Base-by-base conservation (phyloP, 208 protist genomes). In the Leishmania arabica region DNA sequence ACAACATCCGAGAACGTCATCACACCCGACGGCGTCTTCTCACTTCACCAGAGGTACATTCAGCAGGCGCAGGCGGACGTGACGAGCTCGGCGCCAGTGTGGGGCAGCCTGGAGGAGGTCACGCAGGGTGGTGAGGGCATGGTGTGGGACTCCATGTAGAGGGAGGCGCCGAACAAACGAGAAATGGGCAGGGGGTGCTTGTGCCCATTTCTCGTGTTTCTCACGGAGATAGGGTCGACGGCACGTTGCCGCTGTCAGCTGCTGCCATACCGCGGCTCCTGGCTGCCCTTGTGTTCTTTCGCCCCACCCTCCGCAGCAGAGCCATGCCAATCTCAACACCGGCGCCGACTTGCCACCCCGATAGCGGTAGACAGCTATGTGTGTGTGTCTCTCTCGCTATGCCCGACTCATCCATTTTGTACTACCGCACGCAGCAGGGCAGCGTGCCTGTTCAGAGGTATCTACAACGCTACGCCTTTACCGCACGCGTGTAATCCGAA, bases 41-140 rank as follows among this genome's bases (percentile, higher is more conserved):
- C 73, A n/a, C 56, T 94, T 47, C 90, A 90, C 51, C 85, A 92
- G 51, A 77, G 75, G 65, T 94, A 92, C 68, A 77, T 94, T 42
- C 86, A 89, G 53, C 76, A 87, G 56, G 83, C 85, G 3, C 85
- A 88, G 51, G 75, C 24, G 5, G 75, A 87, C 27, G 15, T 40
- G 19, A 77, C 77, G 37, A 60, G 60, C 19, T 51, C 40, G 24
- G 2, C 42, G 45, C 62, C 56, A 31, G 51, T 45, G n/a, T 82
- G 72, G 72, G 37, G 24, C 3, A 78, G 49, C 13, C 27, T 31
- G 4, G 73, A 82, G 31, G 77, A 49, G 37, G 34, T 49, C 27
- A 3, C 65, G 0, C 15, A 58, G 4, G 13, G 66, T 5, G 73
- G 37, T 19, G 82, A 82, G 7, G 72, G 21, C 13, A 86, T 86